A percentile compares a stretch with the other conserved stretches of the same genome.
phyloP scores from a whole-genome alignment of 2,329 filamentous ascomycete genomes.

The Fusarium anthophilum region DNA sequence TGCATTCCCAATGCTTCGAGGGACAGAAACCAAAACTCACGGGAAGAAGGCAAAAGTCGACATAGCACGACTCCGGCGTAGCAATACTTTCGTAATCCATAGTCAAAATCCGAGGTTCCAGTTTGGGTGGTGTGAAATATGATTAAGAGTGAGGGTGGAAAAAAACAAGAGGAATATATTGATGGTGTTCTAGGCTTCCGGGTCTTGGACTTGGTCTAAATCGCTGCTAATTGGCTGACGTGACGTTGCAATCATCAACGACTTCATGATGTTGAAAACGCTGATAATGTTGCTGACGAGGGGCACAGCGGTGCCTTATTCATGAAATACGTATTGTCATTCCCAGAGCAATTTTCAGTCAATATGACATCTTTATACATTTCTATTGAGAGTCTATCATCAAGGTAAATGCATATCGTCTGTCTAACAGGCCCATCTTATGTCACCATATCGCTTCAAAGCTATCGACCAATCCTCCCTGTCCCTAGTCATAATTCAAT shows the following conservation, averaged over 20 bases:
- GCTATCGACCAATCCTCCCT: background rate
- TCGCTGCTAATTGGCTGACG: constrained; percentile 31
- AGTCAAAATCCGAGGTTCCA: background rate
- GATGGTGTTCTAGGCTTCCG: background rate
- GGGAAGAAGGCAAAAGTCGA: constrained; percentile 92
- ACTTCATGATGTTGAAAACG: constrained; percentile 31
- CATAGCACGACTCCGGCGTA: constrained; percentile 81
- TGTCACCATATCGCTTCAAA: background rate
- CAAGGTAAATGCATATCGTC: background rate
- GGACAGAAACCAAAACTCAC: constrained; percentile 54
- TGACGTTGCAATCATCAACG: constrained; percentile 9
- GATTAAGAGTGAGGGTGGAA: background rate
- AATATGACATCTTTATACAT: constrained; percentile 5
- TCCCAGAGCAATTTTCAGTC: background rate
- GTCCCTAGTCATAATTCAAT: constrained; percentile 1
- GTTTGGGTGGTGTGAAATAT: background rate
- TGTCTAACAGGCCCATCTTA: constrained; percentile 6
- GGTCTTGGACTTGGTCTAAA: background rate
- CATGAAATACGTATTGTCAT: background rate
- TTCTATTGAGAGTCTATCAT: constrained; percentile 26
- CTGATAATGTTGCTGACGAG: constrained; percentile 2
- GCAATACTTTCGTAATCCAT: constrained; percentile 61
- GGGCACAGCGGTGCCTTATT: background rate
- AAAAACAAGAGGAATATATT: background rate
- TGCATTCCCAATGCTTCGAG: background rate